Evolutionary conservation across 1,139 yeast genomes (phyloP).

Genomic region (Kurtzmaniella quercitrusa): DNA sequence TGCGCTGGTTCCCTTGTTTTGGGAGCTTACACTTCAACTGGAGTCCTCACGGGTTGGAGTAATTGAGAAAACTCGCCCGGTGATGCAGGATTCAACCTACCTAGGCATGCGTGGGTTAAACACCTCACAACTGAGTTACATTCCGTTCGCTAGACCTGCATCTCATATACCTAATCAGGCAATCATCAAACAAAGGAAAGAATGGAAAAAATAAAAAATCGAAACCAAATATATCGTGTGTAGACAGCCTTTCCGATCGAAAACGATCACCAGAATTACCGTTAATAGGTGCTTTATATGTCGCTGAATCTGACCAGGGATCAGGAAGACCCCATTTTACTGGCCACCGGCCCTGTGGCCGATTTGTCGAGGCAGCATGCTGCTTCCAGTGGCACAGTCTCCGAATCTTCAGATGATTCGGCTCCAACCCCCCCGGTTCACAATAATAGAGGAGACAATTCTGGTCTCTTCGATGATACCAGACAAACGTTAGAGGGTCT

Average conservation of each 20-base stretch:
- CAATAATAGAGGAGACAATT: background rate
- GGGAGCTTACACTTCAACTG: too few relatives aligned
- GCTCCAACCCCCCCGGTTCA: conserved; percentile 7
- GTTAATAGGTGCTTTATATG: background rate
- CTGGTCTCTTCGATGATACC: conserved; percentile 6
- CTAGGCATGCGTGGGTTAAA: background rate
- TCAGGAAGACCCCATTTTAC: background rate
- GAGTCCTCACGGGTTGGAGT: background rate
- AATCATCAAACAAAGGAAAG: background rate
- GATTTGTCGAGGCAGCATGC: background rate
- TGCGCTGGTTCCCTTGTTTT: background rate
- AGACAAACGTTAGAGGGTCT: conserved; percentile 2
- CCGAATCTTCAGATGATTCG: conserved; percentile 3
- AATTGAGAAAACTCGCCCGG: background rate
- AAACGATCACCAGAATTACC: background rate
- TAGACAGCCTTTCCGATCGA: background rate
- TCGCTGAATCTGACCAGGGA: background rate
- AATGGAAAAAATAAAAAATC: background rate
- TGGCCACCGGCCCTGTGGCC: background rate
- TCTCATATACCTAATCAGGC: conserved; percentile 1
- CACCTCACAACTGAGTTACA: background rate
- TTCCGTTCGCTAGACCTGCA: background rate
- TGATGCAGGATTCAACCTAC: background rate
- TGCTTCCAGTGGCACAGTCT: background rate
- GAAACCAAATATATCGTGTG: background rate